Base-by-base conservation (phyloP, 192 early-diverging fungal genomes). In the Rhizophagus sp. region DNA sequence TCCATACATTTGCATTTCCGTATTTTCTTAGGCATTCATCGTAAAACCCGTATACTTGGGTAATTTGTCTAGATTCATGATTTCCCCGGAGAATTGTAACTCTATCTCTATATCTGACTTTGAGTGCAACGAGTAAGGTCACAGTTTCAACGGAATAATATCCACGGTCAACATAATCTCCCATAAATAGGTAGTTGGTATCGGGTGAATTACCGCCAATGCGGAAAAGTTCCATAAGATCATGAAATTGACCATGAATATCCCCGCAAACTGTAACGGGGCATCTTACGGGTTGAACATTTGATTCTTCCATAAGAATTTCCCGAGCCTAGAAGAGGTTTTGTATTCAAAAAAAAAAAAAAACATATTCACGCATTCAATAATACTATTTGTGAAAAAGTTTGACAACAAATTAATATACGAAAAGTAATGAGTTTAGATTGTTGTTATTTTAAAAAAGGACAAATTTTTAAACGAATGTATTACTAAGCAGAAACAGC, bases 201-300 rank as follows among this genome's bases (percentile, higher is more conserved):
- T 98, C 92, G 9, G 98, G 97, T 62, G 94, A 94, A 78, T 97
- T 93, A 81, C 98, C 98, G 69, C 98, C 97, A 78, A 98, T 97
- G 75, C 93, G 92, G 87, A 99, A 97, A 33, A 99, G 93, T 86
- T 98, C 97, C 81, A 97, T 94, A 64, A 99, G 88, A 83, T 98
- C 98, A 83, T 97, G 96, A 83, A 98, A 98, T 85, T 99, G 98
- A n/a, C 98, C 98, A 82, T 99, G 98, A 63, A 99, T 97, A 85
- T 99, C 98, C 73, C 97, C 98, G 85, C 96, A 97, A 63, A 99
- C 97, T 66, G 96, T 99, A 39, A 99, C 97, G n/a, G 98, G 98
- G 76, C 96, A 92, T 73, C 92, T 89, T n/a, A 99, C 97, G 33
- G 96, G 97, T 84, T 98, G 97, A 64, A 99, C 97, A 85, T 99